These are phyloP conservation scores for Lupinus albus DNA, from an alignment of 306 rosid genomes.

Conservation along the genomic window DNA sequence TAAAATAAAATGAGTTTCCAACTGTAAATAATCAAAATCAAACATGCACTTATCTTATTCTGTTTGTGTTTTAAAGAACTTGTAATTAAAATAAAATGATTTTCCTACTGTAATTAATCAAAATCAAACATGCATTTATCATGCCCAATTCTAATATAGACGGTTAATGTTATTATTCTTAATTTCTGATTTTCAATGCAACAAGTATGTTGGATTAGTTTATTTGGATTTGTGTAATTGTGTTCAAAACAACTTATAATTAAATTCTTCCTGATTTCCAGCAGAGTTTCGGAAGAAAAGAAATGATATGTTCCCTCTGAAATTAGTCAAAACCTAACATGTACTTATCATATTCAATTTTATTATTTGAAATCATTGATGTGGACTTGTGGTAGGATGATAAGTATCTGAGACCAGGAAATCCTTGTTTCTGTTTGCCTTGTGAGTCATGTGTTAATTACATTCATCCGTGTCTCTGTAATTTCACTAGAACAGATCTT, in stretches of 20 bases:
- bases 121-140: not conserved
- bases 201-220: not conserved
- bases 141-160: not conserved
- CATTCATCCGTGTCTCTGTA: slow-evolving; percentile 15
- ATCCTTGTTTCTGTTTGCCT: not conserved
- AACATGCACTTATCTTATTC: not conserved
- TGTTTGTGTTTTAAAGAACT: too few species aligned
- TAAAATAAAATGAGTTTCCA: too few species aligned
- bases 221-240: not conserved
- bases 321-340: not conserved
- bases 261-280: too few species aligned
- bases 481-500: slow-evolving; percentile 23
- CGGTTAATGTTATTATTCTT: not conserved
- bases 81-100: too few species aligned
- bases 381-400: slow-evolving; percentile 6
- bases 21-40: not conserved
- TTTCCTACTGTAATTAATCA: not conserved
- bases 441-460: not conserved
- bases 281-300: not conserved
- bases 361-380: not conserved
- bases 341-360: not conserved
- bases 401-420: not conserved
- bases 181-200: not conserved
- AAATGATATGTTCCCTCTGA: not conserved
- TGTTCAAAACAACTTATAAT: not conserved